Evolutionary conservation across 768 basidiomycete species (phyloP), one percentile per base, ranked within the genome.

Genomic region (Phallus indusiatus): DNA sequence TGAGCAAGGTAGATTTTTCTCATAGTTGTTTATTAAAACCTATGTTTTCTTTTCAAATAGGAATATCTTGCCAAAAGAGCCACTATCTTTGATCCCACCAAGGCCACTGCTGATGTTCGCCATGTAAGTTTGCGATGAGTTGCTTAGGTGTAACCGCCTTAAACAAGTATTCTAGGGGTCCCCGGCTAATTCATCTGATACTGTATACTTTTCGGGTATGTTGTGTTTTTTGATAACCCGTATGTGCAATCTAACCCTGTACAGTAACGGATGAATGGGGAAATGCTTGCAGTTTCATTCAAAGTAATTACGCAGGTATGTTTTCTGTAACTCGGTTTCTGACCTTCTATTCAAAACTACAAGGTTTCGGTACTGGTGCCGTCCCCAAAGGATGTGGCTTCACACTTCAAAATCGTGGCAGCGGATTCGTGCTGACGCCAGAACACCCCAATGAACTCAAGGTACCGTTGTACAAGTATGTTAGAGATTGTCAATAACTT

Each of bases 321-420:
- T 8, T 51, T 2, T 22, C 12, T 51, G 47, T 21, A 48, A 3
- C n/a, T 20, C 37, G 37, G 28, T 36, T 18, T 55, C 18, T 33
- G 3, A 10, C 17, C 33, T 55, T 5, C 2, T n/a, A 36, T 12
- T n/a, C 36, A n/a, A 46, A 8, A 1, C 34, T 5, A 6, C 20
- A 62, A 86, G 87, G 91, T 2, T 98, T 96, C 66, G 96, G 96
- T 18, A 94, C 93, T 20, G 90, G 80, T 66, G 95, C 95, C 34
- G 77, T 99, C 42, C 96, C 96, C 0, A 86, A 89, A 64, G 93
- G 87, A 0, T 96, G 94, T 65, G 96, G 96, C 0, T 99, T 99
- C 70, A 96, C 94, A 0, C 78, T 99, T 14, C 96, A 99, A 72
- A 96, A 96, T 71, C 81, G 96, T 58, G 96, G 96, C 1, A 77